phyloP scores from a whole-genome alignment of 2,329 filamentous ascomycete species.

The Xylaria digitata region DNA sequence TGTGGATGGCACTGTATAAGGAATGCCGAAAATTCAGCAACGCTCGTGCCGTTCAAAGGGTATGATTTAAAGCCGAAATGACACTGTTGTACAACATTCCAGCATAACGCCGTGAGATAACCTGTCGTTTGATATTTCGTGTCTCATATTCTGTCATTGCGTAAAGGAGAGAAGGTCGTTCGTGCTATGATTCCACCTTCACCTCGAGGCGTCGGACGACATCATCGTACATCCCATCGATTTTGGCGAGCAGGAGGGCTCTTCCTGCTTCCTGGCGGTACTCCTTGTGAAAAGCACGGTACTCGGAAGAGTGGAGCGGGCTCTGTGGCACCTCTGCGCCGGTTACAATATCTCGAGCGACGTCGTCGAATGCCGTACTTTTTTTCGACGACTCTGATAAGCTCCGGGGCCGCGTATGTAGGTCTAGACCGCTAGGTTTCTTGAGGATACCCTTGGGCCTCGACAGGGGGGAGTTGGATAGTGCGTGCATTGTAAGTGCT shows the following conservation, averaged over 20 bases:
- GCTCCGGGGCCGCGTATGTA: slow-evolving; percentile 37
- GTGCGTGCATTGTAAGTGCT: slow-evolving; percentile 33
- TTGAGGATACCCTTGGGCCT: slow-evolving; percentile 42
- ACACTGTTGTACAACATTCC: slow-evolving; percentile 37
- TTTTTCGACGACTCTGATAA: slow-evolving; percentile 40
- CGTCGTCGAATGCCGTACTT: slow-evolving; percentile 40
- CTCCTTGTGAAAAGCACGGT: slow-evolving; percentile 41
- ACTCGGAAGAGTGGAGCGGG: slow-evolving; percentile 38
- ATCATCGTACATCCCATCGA: slow-evolving; percentile 43
- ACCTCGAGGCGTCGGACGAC: slow-evolving; percentile 40
- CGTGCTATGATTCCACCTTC: slow-evolving; percentile 33
- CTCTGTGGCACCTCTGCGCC: slow-evolving; percentile 41
- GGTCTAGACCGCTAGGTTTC: slow-evolving; percentile 37
- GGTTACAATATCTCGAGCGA: slow-evolving; percentile 42
- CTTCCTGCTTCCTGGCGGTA: slow-evolving; percentile 41
- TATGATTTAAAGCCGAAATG: slow-evolving; percentile 29
- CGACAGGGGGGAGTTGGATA: slow-evolving; percentile 34
- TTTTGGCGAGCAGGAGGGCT: slow-evolving; percentile 39
- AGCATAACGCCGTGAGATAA: slow-evolving; percentile 25
- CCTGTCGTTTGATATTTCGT: slow-evolving; percentile 24
- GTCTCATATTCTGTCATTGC: slow-evolving; percentile 2
- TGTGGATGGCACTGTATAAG: slow-evolving; percentile 8
- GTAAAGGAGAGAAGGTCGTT: not conserved
- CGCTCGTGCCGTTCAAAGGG: slow-evolving; percentile 7
- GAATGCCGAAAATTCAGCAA: slow-evolving; percentile 19